A percentile compares a stretch with the other conserved stretches of the same genome.
These are phyloP conservation scores for Microsporum ferrugineum DNA, from an alignment of 2,329 filamentous ascomycete species.

Conservation along the genomic window DNA sequence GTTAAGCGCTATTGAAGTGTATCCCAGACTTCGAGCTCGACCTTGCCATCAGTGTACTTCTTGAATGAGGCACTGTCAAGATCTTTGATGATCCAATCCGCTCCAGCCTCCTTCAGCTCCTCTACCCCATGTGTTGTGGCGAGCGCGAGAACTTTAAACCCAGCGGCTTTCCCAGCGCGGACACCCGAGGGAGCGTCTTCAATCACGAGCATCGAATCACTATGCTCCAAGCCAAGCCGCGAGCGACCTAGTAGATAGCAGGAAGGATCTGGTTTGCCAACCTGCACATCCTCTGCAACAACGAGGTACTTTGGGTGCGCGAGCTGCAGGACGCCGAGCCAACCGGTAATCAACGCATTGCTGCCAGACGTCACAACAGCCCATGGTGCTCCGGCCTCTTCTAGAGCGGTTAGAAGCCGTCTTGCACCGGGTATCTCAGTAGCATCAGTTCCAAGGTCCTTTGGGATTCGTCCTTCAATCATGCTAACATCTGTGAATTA, in stretches of 20 bases:
- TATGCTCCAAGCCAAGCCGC: slow-evolving; percentile 42
- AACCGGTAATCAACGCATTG: slow-evolving; percentile 53
- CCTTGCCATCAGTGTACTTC: slow-evolving; percentile 44
- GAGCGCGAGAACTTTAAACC: slow-evolving; percentile 73
- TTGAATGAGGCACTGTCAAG: slow-evolving; percentile 59
- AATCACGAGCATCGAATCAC: slow-evolving; percentile 56
- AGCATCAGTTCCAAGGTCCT: slow-evolving; percentile 64
- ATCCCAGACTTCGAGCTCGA: slow-evolving; percentile 58
- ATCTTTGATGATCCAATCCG: slow-evolving; percentile 79
- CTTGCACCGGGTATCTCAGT: slow-evolving; percentile 77
- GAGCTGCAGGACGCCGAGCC: slow-evolving; percentile 57
- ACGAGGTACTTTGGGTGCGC: slow-evolving; percentile 56
- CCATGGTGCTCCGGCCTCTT: slow-evolving; percentile 57
- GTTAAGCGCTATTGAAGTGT: slow-evolving; percentile 30
- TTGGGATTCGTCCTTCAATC: slow-evolving; percentile 67
- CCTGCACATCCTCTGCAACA: slow-evolving; percentile 61
- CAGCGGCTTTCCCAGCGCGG: slow-evolving; percentile 68
- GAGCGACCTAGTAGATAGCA: slow-evolving; percentile 61
- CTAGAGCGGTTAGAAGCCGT: slow-evolving; percentile 55
- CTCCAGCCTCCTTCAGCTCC: slow-evolving; percentile 61
- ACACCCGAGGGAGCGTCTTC: slow-evolving; percentile 87
- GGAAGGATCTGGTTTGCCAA: slow-evolving; percentile 65
- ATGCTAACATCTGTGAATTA: slow-evolving; percentile 55
- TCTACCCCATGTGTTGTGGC: slow-evolving; percentile 69
- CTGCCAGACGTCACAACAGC: slow-evolving; percentile 72